Base-by-base conservation (phyloP, 345 rosid genomes). In the Lepidium sativum region DNA sequence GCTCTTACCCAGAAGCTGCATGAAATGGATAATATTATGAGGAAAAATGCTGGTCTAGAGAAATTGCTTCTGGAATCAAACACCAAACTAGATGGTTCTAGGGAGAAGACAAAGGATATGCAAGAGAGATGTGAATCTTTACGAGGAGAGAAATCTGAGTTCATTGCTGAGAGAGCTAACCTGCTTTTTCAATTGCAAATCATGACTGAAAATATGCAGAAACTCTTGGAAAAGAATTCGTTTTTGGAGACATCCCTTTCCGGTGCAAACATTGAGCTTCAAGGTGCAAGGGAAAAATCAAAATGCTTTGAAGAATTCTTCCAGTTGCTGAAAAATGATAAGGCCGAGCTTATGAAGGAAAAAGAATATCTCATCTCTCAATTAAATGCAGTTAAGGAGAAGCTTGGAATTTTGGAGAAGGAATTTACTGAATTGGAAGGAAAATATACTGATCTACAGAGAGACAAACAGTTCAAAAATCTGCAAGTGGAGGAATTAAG, bases 151-250 rank as follows among this genome's bases (percentile, higher is more conserved):
- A 94, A 88, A 77, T 78, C 82, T 31, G 54, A 76, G 69, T 89
- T 88, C 51, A 74, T 76, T 16, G 41, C 81, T 58, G 99, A 88
- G 75, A 84, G 86, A 79, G 80, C 89, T n/a, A 71, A 75, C 54
- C 54, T 92, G 55, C 87, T 89, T 54, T 87, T 92, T 63, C 98
- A 89, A 69, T 71, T 92, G 61, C 91, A 87, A 65, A 65, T 73
- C 29, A 82, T 84, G 80, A 79, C 92, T 11, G 90, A 81, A 75
- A 85, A 77, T 78, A 88, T 81, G 87, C 83, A 85, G 82, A 82
- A 69, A 75, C 82, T 83, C 62, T 69, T 84, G 70, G 88, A 80
- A 76, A 80, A 77, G 76, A 86, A 83, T 44, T 54, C 82, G 34
- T 69, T 62, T 27, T 54, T 84, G 74, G 86, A 83, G 75, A 79